Evolutionary conservation across 371 early-diverging fungal genomes (phyloP).

Genomic region (Zopfochytrium polystomum): DNA sequence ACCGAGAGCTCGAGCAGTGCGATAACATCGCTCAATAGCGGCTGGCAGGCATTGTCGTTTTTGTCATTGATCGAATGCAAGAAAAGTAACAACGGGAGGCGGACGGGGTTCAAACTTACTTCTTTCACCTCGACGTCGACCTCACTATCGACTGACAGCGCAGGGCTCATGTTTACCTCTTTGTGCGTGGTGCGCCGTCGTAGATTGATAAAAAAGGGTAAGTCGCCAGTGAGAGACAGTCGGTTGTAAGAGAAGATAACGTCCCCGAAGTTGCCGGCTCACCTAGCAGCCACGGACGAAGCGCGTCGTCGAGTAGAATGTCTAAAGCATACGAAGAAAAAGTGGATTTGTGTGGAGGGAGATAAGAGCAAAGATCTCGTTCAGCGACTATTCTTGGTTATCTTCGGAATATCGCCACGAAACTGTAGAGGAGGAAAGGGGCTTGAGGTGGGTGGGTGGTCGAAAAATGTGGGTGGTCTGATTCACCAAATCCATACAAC

Average conservation of each 20-base stretch:
- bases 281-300: slow-evolving; percentile 44
- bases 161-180: slow-evolving; percentile 49
- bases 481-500: slow-evolving; percentile 45
- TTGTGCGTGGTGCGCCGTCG: background rate
- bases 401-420: no score
- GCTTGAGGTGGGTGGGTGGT: background rate
- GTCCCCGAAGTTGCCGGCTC: background rate
- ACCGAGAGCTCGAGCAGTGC: background rate
- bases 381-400: no score
- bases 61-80: no score
- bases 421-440: no score
- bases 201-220: background rate
- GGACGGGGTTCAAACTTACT: slow-evolving; percentile 17
- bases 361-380: no score
- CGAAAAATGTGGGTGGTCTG: background rate
- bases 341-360: background rate
- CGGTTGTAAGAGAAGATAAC: no score
- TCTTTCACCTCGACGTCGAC: slow-evolving; percentile 41
- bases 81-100: no score
- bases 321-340: no score
- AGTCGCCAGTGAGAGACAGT: no score
- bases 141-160: slow-evolving; percentile 36
- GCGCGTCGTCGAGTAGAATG: slow-evolving; percentile 33
- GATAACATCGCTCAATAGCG: background rate
- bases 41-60: background rate